These are phyloP conservation scores for Cercospora brassicicola DNA, from an alignment of 2,329 filamentous ascomycete genomes.

Conservation along the genomic window DNA sequence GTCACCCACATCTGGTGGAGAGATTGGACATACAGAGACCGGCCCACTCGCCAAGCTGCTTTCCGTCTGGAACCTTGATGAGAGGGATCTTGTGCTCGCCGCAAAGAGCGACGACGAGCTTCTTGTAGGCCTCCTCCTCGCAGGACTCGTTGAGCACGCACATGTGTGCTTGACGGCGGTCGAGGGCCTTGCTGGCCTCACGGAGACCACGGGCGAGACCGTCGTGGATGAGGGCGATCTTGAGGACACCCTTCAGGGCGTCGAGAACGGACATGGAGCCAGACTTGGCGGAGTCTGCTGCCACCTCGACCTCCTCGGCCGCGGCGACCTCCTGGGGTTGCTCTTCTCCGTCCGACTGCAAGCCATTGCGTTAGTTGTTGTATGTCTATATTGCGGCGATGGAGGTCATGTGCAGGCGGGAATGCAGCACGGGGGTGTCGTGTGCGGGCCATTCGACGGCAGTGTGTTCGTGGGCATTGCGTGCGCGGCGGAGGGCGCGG, in stretches of 20 bases:
- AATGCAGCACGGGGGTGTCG: constrained; percentile 7
- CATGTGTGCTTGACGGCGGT: constrained; percentile 99
- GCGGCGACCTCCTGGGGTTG: constrained; percentile 73
- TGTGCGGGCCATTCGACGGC: constrained; percentile 7
- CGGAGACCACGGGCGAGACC: constrained; percentile 97
- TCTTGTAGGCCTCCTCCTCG: constrained; percentile 99
- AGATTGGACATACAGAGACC: constrained; percentile 83
- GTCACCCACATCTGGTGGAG: neutral
- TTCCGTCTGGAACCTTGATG: constrained; percentile 99
- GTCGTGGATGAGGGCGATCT: constrained; percentile 99
- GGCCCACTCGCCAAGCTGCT: constrained; percentile 99
- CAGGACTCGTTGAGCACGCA: constrained; percentile 99
- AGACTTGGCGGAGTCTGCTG: constrained; percentile 77
- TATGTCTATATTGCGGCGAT: neutral
- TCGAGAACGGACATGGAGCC: constrained; percentile 94
- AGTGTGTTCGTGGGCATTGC: constrained; percentile 1
- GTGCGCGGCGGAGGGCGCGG: neutral
- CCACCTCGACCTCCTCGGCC: constrained; percentile 89
- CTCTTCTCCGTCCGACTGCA: constrained; percentile 99
- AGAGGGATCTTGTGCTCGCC: constrained; percentile 99
- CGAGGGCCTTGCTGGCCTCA: constrained; percentile 97
- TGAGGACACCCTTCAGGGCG: constrained; percentile 97
- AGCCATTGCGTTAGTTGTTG: constrained; percentile 24
- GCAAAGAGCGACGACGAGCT: constrained; percentile 98
- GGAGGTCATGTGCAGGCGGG: constrained; percentile 10